These are phyloP conservation scores for Lenzites betulinus DNA, from an alignment of 768 basidiomycete genomes.

Conservation along the genomic window DNA sequence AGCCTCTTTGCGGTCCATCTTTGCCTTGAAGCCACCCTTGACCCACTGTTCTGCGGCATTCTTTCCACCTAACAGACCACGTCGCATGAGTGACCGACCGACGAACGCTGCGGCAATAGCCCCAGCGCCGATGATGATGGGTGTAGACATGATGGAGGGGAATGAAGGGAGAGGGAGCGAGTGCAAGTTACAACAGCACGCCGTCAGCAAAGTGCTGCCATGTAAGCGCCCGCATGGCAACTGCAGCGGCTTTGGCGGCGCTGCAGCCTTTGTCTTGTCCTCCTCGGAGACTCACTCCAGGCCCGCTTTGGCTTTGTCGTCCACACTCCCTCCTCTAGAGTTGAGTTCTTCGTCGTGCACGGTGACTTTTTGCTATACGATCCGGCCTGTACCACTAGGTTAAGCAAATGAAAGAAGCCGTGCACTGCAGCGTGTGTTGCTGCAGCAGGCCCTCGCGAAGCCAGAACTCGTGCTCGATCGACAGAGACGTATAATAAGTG, in stretches of 20 bases:
- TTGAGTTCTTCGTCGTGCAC: not conserved
- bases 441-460: constrained; percentile 5
- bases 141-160: constrained; percentile 63
- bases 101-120: constrained; percentile 76
- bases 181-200: constrained; percentile 13
- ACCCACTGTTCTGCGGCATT: constrained; percentile 80
- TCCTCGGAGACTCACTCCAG: not conserved
- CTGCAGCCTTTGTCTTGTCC: not conserved
- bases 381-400: no score
- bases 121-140: constrained; percentile 73
- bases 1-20: constrained; percentile 97
- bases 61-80: constrained; percentile 58
- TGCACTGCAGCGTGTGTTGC: constrained; percentile 11
- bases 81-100: constrained; percentile 70
- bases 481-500: constrained; percentile 1
- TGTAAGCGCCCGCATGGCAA: not conserved
- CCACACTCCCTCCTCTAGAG: not conserved
- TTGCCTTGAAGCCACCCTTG: constrained; percentile 91
- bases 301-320: not conserved
- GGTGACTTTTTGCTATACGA: not conserved
- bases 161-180: not conserved
- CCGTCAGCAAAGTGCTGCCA: not conserved
- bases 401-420: not conserved
- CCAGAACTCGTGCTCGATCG: not conserved
- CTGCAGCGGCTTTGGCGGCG: not conserved